A percentile compares a stretch with the other conserved stretches of the same genome.
These are phyloP conservation scores for Aspergillus coremiiformis DNA, from an alignment of 495 filamentous ascomycete species.

Conservation along the genomic window DNA sequence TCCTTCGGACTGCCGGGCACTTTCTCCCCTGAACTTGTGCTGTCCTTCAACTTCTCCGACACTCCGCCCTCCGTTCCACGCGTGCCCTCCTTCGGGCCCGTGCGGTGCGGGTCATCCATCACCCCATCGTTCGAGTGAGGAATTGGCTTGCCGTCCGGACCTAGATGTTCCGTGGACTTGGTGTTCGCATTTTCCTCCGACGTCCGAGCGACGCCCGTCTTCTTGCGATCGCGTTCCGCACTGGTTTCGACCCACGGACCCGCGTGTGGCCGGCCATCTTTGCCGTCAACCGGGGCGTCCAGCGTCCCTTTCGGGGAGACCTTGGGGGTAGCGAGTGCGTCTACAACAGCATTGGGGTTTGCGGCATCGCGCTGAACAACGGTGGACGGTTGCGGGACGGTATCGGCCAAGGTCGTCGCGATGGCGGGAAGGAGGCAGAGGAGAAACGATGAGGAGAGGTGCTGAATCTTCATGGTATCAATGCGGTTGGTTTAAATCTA, in stretches of 20 bases:
- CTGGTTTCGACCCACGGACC: slow-evolving; percentile 77
- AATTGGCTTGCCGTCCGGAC: slow-evolving; percentile 59
- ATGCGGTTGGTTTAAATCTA: not conserved
- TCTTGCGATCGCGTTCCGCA: slow-evolving; percentile 53
- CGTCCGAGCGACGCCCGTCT: slow-evolving; percentile 23
- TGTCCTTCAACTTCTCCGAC: slow-evolving; percentile 70
- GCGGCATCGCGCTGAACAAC: slow-evolving; percentile 17
- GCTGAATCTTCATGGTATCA: slow-evolving; percentile 29
- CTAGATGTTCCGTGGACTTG: slow-evolving; percentile 30
- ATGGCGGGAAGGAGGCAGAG: slow-evolving; percentile 35
- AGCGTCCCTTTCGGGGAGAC: slow-evolving; percentile 54
- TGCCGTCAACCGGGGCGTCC: slow-evolving; percentile 88
- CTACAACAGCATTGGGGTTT: slow-evolving; percentile 15
- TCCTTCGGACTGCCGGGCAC: slow-evolving; percentile 77
- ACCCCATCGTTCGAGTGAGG: slow-evolving; percentile 78
- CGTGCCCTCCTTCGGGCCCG: slow-evolving; percentile 71
- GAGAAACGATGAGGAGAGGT: slow-evolving; percentile 22
- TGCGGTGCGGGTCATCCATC: slow-evolving; percentile 76
- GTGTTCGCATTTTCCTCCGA: slow-evolving; percentile 23
- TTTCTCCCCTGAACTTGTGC: slow-evolving; percentile 60
- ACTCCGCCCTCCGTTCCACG: slow-evolving; percentile 83
- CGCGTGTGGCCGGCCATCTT: slow-evolving; percentile 89
- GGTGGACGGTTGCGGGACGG: slow-evolving; percentile 11
- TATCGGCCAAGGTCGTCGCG: slow-evolving; percentile 21
- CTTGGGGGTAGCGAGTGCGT: slow-evolving; percentile 15